phyloP scores from a whole-genome alignment of 805 yeast species.

The Hanseniaspora valbyensis region DNA sequence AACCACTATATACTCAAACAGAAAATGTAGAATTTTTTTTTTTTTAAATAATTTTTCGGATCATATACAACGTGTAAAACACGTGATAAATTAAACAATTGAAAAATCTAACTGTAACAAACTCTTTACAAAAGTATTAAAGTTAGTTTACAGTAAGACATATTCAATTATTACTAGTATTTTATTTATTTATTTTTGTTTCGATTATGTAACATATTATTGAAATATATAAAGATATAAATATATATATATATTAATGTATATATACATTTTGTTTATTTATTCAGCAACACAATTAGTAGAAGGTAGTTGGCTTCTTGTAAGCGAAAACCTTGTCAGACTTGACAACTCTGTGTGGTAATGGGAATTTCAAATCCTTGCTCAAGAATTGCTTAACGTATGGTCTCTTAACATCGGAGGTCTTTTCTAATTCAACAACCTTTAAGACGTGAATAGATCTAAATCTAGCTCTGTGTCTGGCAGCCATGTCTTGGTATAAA shows the following conservation, averaged over 20 bases:
- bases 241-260: slow-evolving; percentile 9
- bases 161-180: neutral
- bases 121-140: no score
- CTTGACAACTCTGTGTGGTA: slow-evolving; percentile 98
- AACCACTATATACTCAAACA: no score
- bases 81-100: no score
- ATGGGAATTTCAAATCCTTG: slow-evolving; percentile 97
- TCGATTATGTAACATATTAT: slow-evolving; percentile 10
- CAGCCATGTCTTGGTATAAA: slow-evolving; percentile 99
- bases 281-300: slow-evolving; percentile 39
- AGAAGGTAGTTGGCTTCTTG: slow-evolving; percentile 94
- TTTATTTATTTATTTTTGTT: slow-evolving; percentile 1
- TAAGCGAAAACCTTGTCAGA: slow-evolving; percentile 76
- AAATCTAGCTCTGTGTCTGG: slow-evolving; percentile 99
- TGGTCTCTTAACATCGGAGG: slow-evolving; percentile 97
- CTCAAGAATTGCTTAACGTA: slow-evolving; percentile 94
- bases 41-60: no score
- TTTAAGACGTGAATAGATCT: slow-evolving; percentile 98
- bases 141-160: no score
- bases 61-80: no score
- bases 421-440: slow-evolving; percentile 97
- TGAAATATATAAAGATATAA: slow-evolving; percentile 12
- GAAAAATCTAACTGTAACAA: no score
- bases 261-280: no score
- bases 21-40: no score